Conservation (phyloP, 2,329 filamentous ascomycete species). For the Cladosporium colombiae region DNA sequence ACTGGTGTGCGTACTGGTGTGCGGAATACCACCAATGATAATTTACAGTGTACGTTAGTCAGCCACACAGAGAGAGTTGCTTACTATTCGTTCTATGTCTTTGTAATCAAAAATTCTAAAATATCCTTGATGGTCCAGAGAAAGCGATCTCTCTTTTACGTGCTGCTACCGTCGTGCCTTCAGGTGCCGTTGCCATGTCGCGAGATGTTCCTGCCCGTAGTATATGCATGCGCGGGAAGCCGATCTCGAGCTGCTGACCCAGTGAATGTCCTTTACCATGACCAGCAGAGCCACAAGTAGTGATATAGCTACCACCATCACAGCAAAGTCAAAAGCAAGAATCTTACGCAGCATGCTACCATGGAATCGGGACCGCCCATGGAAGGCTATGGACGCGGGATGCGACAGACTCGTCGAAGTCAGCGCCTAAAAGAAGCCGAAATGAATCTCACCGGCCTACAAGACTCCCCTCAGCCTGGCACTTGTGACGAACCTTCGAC, state of each 20-base stretch:
- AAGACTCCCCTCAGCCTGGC: not conserved
- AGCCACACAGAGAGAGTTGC: not conserved
- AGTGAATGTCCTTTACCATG: not conserved
- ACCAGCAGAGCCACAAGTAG: not conserved
- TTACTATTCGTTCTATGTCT: not conserved
- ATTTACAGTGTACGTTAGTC: not conserved
- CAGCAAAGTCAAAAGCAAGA: not conserved
- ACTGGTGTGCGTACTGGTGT: too few relatives aligned
- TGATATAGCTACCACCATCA: not conserved
- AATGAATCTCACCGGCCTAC: not conserved
- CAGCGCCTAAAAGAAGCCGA: conserved; percentile 6
- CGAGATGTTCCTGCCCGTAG: not conserved
- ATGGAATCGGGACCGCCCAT: conserved; percentile 4
- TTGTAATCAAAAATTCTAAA: not conserved
- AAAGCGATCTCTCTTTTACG: not conserved
- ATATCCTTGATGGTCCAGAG: not conserved
- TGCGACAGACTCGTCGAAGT: conserved; percentile 5
- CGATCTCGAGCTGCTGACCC: not conserved
- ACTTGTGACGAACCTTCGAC: not conserved
- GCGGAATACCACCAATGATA: not conserved
- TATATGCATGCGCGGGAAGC: not conserved
- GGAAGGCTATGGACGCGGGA: not conserved
- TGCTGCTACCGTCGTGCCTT: not conserved
- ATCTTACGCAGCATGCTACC: conserved; percentile 1
- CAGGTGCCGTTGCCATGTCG: not conserved